These are phyloP conservation scores for Haematococcus lacustris DNA, from an alignment of 139 green algal species.

Conservation along the genomic window DNA sequence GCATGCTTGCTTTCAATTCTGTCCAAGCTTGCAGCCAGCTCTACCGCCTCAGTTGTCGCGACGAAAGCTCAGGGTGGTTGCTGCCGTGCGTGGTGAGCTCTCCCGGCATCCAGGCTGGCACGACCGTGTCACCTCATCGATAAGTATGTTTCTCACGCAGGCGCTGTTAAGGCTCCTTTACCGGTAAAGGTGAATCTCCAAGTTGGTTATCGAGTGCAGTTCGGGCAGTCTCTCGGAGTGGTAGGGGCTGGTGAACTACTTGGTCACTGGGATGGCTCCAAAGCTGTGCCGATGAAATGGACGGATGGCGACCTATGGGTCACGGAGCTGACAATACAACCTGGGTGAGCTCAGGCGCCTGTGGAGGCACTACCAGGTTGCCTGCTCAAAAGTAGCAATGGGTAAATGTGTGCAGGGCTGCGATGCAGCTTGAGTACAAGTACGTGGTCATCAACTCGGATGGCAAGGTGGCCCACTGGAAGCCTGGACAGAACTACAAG, in stretches of 20 bases:
- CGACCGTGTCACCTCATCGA: too few species aligned
- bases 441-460: constrained; percentile 24
- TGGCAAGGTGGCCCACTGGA: constrained; percentile 13
- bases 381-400: background rate
- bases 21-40: too few species aligned
- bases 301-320: constrained; percentile 20
- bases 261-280: constrained; percentile 19
- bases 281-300: constrained; percentile 24
- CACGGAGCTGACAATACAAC: constrained; percentile 7
- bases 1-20: too few species aligned
- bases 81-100: too few species aligned
- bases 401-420: background rate
- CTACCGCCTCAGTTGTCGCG: too few species aligned
- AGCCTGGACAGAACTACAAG: constrained; percentile 25
- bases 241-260: background rate
- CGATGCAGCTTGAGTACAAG: constrained; percentile 24
- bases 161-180: too few species aligned
- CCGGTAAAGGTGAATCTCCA: too few species aligned
- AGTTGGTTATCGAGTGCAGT: background rate
- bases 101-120: too few species aligned
- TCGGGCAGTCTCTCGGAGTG: background rate
- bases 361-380: too few species aligned
- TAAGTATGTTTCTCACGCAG: too few species aligned
- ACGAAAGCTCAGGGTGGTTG: too few species aligned
- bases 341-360: constrained; percentile 20